These are phyloP conservation scores for Candida suzukii DNA, from an alignment of 805 yeast species.

Conservation along the genomic window DNA sequence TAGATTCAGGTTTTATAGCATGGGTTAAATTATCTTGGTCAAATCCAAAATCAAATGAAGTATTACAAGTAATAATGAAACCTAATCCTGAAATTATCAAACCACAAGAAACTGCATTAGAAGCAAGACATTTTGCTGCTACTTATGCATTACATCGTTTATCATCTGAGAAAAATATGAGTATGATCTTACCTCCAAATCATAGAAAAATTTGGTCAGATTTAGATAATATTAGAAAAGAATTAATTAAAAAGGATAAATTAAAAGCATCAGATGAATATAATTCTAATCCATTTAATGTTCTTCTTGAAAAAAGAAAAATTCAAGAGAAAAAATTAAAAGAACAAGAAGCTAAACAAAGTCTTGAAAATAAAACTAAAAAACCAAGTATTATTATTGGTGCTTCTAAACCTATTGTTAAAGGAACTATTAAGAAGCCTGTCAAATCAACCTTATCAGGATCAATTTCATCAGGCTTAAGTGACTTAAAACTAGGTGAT, in stretches of 20 bases:
- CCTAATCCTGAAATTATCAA: slow-evolving; percentile 42
- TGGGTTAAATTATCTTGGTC: slow-evolving; percentile 59
- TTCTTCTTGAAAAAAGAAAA: slow-evolving; percentile 51
- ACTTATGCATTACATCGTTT: slow-evolving; percentile 79
- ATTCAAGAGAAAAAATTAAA: slow-evolving; percentile 34
- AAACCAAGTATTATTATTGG: slow-evolving; percentile 39
- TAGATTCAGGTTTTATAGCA: slow-evolving; percentile 49
- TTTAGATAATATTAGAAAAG: slow-evolving; percentile 54
- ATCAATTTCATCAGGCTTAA: no score
- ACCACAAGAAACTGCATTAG: slow-evolving; percentile 76
- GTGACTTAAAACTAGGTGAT: no score
- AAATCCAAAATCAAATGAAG: slow-evolving; percentile 76
- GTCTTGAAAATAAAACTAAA: slow-evolving; percentile 43
- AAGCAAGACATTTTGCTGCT: slow-evolving; percentile 87
- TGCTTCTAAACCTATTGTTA: background rate
- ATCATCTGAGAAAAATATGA: slow-evolving; percentile 73
- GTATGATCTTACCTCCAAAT: slow-evolving; percentile 79
- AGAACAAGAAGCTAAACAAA: slow-evolving; percentile 37
- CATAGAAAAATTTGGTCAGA: slow-evolving; percentile 76
- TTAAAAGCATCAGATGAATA: slow-evolving; percentile 45
- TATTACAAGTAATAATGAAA: slow-evolving; percentile 48
- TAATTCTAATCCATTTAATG: slow-evolving; percentile 70
- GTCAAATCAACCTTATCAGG: slow-evolving; percentile 2
- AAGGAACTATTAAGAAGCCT: background rate
- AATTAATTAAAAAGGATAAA: slow-evolving; percentile 37